Evolutionary conservation across 306 rosid genomes (phyloP).

Genomic region (Vigna reflexopilosa): DNA sequence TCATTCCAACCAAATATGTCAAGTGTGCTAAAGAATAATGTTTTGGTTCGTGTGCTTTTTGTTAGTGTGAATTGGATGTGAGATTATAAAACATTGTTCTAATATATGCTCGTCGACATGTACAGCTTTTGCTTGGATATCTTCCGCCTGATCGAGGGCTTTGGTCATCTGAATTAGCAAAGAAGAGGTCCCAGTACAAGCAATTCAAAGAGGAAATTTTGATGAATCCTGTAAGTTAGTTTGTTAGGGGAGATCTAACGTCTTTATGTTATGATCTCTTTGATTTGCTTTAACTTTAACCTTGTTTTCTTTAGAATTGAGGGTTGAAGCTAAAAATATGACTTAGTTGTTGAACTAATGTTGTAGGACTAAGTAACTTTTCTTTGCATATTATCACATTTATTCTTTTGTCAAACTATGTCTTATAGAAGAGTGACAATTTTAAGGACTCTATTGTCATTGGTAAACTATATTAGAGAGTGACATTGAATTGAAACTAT

Average conservation of each 20-base stretch:
- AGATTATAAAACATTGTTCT: slow-evolving; percentile 9
- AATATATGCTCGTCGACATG: slow-evolving; percentile 42
- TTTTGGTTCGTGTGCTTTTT: slow-evolving; percentile 28
- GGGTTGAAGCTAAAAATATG: not conserved
- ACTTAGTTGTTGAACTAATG: slow-evolving; percentile 31
- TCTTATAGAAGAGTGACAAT: not conserved
- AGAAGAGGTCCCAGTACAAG: slow-evolving; percentile 92
- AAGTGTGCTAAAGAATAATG: not conserved
- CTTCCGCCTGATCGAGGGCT: slow-evolving; percentile 83
- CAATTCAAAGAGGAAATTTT: slow-evolving; percentile 91
- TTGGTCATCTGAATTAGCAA: slow-evolving; percentile 86
- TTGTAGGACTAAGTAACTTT: not conserved
- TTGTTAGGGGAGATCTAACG: slow-evolving; percentile 7
- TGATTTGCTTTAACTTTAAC: not conserved
- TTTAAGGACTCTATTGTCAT: not conserved
- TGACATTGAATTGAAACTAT: too few relatives aligned
- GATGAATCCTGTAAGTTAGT: slow-evolving; percentile 96
- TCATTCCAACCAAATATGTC: not conserved
- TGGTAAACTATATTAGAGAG: too few relatives aligned
- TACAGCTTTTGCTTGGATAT: slow-evolving; percentile 91
- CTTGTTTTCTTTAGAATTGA: not conserved
- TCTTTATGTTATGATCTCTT: not conserved
- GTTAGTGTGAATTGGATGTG: slow-evolving; percentile 17
- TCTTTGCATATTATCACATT: not conserved
- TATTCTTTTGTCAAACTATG: slow-evolving; percentile 21